Evolutionary conservation across 805 yeast species (phyloP).

Genomic region (Kluyveromyces wickerhamii): DNA sequence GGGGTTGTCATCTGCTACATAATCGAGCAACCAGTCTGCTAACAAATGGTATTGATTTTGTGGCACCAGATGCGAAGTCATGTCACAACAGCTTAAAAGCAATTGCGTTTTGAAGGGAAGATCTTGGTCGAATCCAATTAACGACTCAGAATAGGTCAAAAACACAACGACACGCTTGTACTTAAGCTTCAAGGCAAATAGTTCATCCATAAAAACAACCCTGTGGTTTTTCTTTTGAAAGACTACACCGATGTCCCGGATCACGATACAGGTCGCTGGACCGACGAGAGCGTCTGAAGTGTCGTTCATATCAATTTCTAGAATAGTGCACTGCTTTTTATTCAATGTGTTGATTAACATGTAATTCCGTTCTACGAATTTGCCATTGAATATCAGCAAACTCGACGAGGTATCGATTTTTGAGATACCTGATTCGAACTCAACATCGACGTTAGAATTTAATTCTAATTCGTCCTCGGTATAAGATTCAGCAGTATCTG

Average conservation of each 20-base stretch:
- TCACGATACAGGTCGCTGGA: not conserved
- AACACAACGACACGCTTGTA: not conserved
- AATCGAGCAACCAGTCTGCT: not conserved
- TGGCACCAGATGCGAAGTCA: not conserved
- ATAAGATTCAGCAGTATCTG: no score
- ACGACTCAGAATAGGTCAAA: not conserved
- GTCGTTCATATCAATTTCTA: conserved; percentile 1
- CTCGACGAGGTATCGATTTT: no score
- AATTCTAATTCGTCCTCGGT: no score
- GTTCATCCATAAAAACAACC: not conserved
- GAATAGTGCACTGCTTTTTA: not conserved
- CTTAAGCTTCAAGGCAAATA: not conserved
- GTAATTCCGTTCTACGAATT: not conserved
- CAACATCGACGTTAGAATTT: no score
- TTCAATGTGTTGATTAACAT: not conserved
- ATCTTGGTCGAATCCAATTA: not conserved
- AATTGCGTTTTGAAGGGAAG: not conserved
- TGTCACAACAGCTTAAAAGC: not conserved
- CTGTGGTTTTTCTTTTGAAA: not conserved
- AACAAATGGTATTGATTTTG: not conserved
- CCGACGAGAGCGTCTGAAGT: not conserved
- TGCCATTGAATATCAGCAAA: not conserved
- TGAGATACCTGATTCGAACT: no score
- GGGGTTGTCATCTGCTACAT: not conserved
- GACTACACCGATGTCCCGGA: not conserved